Conservation (phyloP, 306 rosid genomes). For the Inga leiocalycina region DNA sequence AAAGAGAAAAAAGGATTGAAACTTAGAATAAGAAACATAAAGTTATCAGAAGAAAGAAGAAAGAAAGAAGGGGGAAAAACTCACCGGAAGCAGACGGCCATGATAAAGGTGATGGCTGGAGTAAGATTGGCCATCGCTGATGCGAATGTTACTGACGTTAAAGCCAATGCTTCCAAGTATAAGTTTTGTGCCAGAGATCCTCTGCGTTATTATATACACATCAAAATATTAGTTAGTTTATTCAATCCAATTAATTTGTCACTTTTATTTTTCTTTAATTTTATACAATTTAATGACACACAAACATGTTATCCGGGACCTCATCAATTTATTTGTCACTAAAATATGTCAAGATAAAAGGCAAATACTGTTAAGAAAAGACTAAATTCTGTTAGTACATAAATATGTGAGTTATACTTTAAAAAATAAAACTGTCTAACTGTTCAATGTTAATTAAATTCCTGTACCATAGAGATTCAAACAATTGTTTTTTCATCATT, state of each 20-base stretch:
- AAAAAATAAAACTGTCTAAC: too few species aligned
- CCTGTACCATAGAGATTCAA: neutral
- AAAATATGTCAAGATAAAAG: too few species aligned
- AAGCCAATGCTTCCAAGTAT: slow-evolving; percentile 49
- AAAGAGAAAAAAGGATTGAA: neutral
- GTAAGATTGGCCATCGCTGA: slow-evolving; percentile 62
- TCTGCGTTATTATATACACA: slow-evolving; percentile 32
- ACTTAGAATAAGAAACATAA: neutral
- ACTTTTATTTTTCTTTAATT: too few species aligned
- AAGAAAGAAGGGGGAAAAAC: neutral
- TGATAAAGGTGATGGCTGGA: slow-evolving; percentile 69
- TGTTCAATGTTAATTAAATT: too few species aligned
- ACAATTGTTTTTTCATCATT: neutral
- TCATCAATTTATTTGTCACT: too few species aligned
- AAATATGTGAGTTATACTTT: neutral
- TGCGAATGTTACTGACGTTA: slow-evolving; percentile 71
- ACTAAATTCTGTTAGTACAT: neutral
- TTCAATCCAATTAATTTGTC: too few species aligned
- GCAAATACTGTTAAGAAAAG: too few species aligned
- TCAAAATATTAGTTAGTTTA: neutral
- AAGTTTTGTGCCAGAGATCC: slow-evolving; percentile 68
- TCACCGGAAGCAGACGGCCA: slow-evolving; percentile 62
- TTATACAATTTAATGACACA: too few species aligned
- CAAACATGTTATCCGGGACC: too few species aligned
- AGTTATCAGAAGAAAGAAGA: neutral